Base-by-base conservation (phyloP, 768 basidiomycete genomes). In the Leucosporidium yakuticum region DNA sequence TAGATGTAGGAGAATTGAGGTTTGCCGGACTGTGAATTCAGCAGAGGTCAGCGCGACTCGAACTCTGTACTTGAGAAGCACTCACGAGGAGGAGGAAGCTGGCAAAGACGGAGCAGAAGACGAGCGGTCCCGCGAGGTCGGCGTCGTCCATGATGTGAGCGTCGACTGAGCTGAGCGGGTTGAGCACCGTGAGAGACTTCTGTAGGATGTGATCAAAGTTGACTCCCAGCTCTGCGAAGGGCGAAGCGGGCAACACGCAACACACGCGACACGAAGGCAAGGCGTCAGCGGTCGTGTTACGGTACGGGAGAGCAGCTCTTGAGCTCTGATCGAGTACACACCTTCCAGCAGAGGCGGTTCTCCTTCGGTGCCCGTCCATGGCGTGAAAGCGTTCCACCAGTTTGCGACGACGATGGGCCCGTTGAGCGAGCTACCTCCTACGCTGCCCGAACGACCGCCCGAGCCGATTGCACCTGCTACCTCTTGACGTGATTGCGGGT, bases 1-100 rank as follows among this genome's bases (percentile, higher is more conserved):
- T 99, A 99, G 67, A 98, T 98, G 79, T 97, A 98, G 59, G 90
- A 92, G 79, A 99, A 99, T 77, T 98, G 96, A 6, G 91, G 90
- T 82, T 96, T 97, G 67, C 96, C 96, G 9, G 95, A 96, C 96
- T 99, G 74, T 27, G 17, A 44, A 12, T 44, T 15, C 3, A 44
- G 17, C 14, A 15, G 39, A 44, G 39, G 39, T 44, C 34, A 1
- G 19, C 1, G 21, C 31, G 19, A 54, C 19, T 39, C 15, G n/a
- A n/a, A 6, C n/a, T 27, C 20, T 19, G 25, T 36, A 63, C 49
- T 48, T 50, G 17, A 2, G 20, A 11, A 50, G 58, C 21, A 85
- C 92, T 76, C 65, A 97, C 96, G 69, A 98, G 85, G 60, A 99
- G 85, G 2, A 99, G 84, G 76, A 89, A 91, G 51, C 89, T 88